Evolutionary conservation across 2,329 filamentous ascomycete genomes (phyloP).

Genomic region (Simplicillium sp.): DNA sequence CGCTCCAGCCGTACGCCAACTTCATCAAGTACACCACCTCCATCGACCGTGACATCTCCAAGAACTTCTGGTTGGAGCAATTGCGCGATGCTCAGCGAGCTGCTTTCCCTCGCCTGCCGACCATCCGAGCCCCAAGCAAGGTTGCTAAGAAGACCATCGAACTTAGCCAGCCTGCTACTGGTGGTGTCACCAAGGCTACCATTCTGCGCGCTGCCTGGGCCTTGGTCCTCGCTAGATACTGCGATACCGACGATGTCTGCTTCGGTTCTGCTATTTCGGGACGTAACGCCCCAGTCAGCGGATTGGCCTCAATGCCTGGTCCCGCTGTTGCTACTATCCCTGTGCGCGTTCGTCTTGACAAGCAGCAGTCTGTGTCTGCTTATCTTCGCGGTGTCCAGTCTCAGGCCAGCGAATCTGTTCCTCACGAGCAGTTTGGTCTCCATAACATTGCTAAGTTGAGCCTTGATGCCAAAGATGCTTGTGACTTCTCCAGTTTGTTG

Average conservation of each 20-base stretch:
- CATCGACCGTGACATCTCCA: conserved; percentile 16
- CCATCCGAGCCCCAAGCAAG: conserved; percentile 18
- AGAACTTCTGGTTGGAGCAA: conserved; percentile 29
- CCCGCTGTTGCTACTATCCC: conserved; percentile 47
- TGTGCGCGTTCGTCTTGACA: conserved; percentile 31
- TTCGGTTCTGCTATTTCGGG: conserved; percentile 48
- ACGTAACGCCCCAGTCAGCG: conserved; percentile 30
- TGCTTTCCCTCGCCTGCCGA: conserved; percentile 24
- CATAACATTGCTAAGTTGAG: conserved; percentile 16
- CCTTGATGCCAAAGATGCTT: conserved; percentile 4
- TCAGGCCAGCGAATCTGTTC: conserved; percentile 14
- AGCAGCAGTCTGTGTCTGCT: conserved; percentile 26
- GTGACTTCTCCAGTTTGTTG: conserved; percentile 18
- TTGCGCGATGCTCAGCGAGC: conserved; percentile 23
- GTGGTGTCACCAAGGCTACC: conserved; percentile 36
- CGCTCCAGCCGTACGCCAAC: conserved; percentile 23
- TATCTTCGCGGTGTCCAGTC: conserved; percentile 27
- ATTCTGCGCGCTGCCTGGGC: conserved; percentile 45
- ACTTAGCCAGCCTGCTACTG: conserved; percentile 16
- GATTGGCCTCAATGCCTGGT: conserved; percentile 38
- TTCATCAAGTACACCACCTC: conserved; percentile 31
- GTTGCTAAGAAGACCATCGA: conserved; percentile 36
- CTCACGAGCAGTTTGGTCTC: conserved; percentile 19
- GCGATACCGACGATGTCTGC: conserved; percentile 35
- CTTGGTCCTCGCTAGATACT: conserved; percentile 36